Base-by-base conservation (phyloP, 176 grass and related monocot genomes). In the Pharus latifolius region DNA sequence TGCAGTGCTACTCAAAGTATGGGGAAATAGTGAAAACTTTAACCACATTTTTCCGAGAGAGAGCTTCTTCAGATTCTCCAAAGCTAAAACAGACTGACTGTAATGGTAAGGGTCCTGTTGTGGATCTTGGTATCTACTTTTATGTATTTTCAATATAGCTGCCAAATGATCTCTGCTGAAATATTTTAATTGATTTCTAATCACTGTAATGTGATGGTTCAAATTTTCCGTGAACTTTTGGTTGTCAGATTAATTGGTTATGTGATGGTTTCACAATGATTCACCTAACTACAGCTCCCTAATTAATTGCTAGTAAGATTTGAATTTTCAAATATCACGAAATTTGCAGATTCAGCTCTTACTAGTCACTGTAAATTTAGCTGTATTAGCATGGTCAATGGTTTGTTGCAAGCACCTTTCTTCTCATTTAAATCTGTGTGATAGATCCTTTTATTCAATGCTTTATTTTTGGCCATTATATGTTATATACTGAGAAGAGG, bases 21-120 rank as follows among this genome's bases (percentile, higher is more conserved):
- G 94, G 94, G 68, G 84, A 98, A 74, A 81, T 93, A 67, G 70
- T 90, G 41, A 88, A 85, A 73, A 87, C 83, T 23, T 60, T 93
- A 73, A 93, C 95, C 48, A 77, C 24, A 68, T 98, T 98, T 87
- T 98, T 98, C 75, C 81, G 84, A 71, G 87, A 90, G 55, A 92
- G 85, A 84, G 80, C 63, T 71, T 65, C 61, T 85, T 67, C 62
- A 59, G 76, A 59, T 48, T 48, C 65, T 72, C 75, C 74, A 45
- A 79, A 82, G 46, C 80, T 73, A 76, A 90, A 90, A 52, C 73
- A 40, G 75, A 73, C 34, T 30, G 70, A 87, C 34, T 70, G 38
- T 46, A 63, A 57, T 58, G 85, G 84, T 88, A 78, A 88, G 31
- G 18, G 23, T 49, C 17, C 47, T 71, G 58, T 74, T 67, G 63